A percentile compares a stretch with the other conserved stretches of the same genome.
Conservation (phyloP, 2,329 filamentous ascomycete species). For the Mycosphaerella sp. region DNA sequence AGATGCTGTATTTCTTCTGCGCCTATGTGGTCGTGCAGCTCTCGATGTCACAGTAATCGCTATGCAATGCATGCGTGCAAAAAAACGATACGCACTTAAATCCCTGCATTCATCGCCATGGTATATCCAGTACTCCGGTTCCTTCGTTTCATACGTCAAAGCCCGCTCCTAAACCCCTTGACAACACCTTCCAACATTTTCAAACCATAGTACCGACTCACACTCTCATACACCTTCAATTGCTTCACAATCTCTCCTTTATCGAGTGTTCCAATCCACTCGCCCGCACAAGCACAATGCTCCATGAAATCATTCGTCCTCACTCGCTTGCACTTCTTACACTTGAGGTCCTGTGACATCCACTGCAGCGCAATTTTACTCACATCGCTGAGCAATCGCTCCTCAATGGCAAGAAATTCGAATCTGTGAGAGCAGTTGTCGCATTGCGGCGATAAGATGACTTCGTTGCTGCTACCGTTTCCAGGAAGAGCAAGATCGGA, state of each 20-base stretch:
- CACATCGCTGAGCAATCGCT: slow-evolving; percentile 69
- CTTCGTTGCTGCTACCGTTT: slow-evolving; percentile 15
- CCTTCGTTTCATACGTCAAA: neutral
- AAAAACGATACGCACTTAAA: neutral
- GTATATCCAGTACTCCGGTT: neutral
- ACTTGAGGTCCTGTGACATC: slow-evolving; percentile 86
- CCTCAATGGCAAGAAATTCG: slow-evolving; percentile 75
- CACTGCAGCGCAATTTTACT: slow-evolving; percentile 71
- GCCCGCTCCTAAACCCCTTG: slow-evolving; percentile 10
- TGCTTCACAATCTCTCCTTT: slow-evolving; percentile 58
- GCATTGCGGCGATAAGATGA: slow-evolving; percentile 46
- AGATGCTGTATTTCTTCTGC: neutral
- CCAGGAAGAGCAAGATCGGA: slow-evolving; percentile 62
- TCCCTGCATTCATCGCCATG: neutral
- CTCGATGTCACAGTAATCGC: no score
- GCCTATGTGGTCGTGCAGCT: no score
- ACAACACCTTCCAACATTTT: slow-evolving; percentile 75
- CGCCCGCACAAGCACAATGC: slow-evolving; percentile 86
- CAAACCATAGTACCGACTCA: slow-evolving; percentile 72
- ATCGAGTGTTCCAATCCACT: slow-evolving; percentile 69
- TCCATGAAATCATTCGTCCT: slow-evolving; percentile 92
- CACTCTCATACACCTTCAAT: slow-evolving; percentile 64
- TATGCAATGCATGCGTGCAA: no score
- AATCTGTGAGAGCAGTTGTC: slow-evolving; percentile 63
- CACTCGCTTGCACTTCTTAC: slow-evolving; percentile 60